Percentiles rank a stretch among this genome's conserved stretches.
Conservation (phyloP, 73 alveolate genomes). For the Uronychia binucleata region DNA sequence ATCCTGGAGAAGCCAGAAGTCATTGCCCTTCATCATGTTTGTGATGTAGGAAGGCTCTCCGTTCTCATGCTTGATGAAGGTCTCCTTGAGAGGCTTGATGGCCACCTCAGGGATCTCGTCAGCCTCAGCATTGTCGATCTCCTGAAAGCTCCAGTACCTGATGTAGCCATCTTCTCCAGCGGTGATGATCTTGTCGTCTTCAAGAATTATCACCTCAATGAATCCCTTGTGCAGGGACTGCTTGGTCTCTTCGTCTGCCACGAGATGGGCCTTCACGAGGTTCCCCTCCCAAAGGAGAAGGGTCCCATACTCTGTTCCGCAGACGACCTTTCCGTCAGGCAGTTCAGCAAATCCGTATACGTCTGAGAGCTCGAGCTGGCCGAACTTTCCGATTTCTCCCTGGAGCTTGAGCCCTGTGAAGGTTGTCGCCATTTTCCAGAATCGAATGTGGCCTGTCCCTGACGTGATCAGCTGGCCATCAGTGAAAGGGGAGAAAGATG, state of each 20-base stretch:
- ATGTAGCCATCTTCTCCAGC: constrained; percentile 98
- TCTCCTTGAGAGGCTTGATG: constrained; percentile 74
- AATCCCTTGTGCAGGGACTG: constrained; percentile 87
- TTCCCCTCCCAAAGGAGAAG: constrained; percentile 99
- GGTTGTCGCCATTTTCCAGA: constrained; percentile 99
- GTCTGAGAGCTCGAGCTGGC: constrained; percentile 98
- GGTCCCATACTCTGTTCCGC: constrained; percentile 98
- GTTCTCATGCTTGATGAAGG: constrained; percentile 46
- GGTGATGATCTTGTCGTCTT: constrained; percentile 86
- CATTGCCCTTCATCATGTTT: constrained; percentile 82
- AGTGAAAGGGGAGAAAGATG: constrained; percentile 90
- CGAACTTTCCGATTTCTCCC: constrained; percentile 99
- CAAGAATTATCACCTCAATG: constrained; percentile 79
- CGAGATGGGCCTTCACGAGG: constrained; percentile 85
- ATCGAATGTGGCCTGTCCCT: constrained; percentile 99
- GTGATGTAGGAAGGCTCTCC: constrained; percentile 89
- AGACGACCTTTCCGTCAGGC: constrained; percentile 98
- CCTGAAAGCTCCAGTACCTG: constrained; percentile 93
- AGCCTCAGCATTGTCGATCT: constrained; percentile 94
- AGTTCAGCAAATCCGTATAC: constrained; percentile 93
- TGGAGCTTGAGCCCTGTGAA: constrained; percentile 99
- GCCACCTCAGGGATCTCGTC: constrained; percentile 91
- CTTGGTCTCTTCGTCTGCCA: constrained; percentile 68
- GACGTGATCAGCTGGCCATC: constrained; percentile 94
- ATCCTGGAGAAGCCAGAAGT: constrained; percentile 93